phyloP scores from a whole-genome alignment of 2,329 filamentous ascomycete species.

The Cladophialophora psammophila region DNA sequence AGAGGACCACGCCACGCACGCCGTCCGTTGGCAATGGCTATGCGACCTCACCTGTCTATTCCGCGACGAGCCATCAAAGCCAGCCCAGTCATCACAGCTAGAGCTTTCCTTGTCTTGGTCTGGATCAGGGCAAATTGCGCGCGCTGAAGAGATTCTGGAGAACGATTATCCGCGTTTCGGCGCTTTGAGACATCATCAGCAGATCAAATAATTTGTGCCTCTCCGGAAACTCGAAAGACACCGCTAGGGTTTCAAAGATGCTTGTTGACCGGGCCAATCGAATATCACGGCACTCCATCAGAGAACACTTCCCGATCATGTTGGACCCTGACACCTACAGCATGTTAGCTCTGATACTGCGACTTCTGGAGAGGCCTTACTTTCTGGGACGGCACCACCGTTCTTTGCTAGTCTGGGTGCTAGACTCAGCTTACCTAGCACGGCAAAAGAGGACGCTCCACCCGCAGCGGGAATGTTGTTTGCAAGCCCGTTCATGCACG shows the following conservation, averaged over 20 bases:
- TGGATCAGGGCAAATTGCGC: not conserved
- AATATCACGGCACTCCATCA: not conserved
- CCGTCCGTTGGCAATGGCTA: not conserved
- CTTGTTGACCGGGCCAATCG: not conserved
- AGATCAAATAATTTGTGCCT: not conserved
- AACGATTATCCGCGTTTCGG: not conserved
- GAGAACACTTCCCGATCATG: not conserved
- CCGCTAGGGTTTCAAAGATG: not conserved
- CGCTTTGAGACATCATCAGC: not conserved
- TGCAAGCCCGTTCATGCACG: constrained; percentile 40
- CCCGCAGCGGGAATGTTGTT: constrained; percentile 45
- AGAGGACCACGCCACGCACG: constrained; percentile 6
- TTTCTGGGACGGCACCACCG: constrained; percentile 10
- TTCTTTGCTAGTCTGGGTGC: constrained; percentile 38
- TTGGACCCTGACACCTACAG: constrained; percentile 8
- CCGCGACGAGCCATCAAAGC: constrained; percentile 9
- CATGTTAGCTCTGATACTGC: not conserved
- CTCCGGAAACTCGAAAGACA: not conserved
- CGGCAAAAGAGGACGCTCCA: constrained; percentile 42
- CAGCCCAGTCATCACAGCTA: not conserved
- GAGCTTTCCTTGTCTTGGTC: not conserved
- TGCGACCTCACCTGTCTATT: constrained; percentile 20
- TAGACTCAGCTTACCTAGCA: constrained; percentile 43
- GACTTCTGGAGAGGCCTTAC: not conserved
- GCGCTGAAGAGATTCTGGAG: not conserved